Evolutionary conservation across 2,329 filamentous ascomycete genomes (phyloP).

Genomic region (Amphichorda felina): DNA sequence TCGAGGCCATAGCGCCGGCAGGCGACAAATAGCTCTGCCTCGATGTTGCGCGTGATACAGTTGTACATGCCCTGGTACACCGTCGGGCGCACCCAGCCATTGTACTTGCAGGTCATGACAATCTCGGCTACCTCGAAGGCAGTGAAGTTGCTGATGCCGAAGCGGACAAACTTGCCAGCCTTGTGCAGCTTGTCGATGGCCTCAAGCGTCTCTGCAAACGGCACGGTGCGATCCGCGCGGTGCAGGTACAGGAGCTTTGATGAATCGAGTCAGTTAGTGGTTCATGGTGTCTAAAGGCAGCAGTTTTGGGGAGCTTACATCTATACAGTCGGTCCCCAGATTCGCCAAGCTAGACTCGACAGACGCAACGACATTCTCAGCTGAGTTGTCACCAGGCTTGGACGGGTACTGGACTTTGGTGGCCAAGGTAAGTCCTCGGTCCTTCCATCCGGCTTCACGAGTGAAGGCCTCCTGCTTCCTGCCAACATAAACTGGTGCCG

Average conservation of each 20-base stretch:
- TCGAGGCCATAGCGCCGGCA: conserved; percentile 68
- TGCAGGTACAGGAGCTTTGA: conserved; percentile 24
- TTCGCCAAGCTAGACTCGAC: conserved; percentile 60
- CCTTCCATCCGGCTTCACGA: conserved; percentile 62
- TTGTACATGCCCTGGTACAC: conserved; percentile 89
- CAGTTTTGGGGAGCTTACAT: conserved; percentile 39
- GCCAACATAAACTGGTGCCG: conserved; percentile 61
- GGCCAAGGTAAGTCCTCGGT: conserved; percentile 64
- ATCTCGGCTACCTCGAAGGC: conserved; percentile 84
- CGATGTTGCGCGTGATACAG: conserved; percentile 63
- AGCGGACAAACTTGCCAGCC: conserved; percentile 69
- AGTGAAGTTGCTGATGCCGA: conserved; percentile 77
- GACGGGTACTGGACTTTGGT: conserved; percentile 63
- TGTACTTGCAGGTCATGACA: conserved; percentile 64
- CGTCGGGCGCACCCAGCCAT: conserved; percentile 71
- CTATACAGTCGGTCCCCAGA: conserved; percentile 60
- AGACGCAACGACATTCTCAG: conserved; percentile 49
- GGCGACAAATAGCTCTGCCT: conserved; percentile 60
- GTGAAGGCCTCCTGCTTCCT: conserved; percentile 72
- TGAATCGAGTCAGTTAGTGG: not conserved
- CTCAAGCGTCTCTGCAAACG: conserved; percentile 69
- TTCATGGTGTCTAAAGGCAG: no score
- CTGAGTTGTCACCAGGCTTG: conserved; percentile 46
- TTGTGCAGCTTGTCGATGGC: conserved; percentile 74
- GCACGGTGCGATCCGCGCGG: conserved; percentile 44